Conservation (phyloP, 1,284 basidiomycete species). For the Naganishia albida region DNA sequence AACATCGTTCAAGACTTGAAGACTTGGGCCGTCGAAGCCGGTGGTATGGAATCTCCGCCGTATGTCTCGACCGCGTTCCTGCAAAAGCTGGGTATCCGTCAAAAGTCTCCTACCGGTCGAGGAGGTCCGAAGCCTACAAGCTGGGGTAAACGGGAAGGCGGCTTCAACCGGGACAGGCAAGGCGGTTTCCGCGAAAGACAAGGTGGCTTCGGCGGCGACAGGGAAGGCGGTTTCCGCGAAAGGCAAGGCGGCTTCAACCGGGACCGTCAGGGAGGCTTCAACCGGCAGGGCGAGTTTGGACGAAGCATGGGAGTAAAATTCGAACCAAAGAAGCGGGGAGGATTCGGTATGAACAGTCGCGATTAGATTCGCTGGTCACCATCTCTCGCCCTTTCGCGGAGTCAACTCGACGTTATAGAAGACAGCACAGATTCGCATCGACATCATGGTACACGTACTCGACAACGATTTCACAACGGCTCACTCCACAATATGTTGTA, state of each 20-base stretch:
- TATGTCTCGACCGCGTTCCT: slow-evolving; percentile 60
- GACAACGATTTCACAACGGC: slow-evolving; percentile 13
- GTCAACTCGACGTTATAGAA: slow-evolving; percentile 4
- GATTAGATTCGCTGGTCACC: not conserved
- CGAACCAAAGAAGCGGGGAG: slow-evolving; percentile 18
- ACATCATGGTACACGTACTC: slow-evolving; percentile 11
- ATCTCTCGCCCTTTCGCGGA: not conserved
- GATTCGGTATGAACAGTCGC: slow-evolving; percentile 15
- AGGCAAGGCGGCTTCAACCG: slow-evolving; percentile 10
- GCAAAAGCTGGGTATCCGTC: slow-evolving; percentile 48
- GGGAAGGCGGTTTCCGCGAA: slow-evolving; percentile 12
- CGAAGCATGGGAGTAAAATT: slow-evolving; percentile 14
- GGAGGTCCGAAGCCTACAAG: not conserved
- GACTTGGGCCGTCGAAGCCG: slow-evolving; percentile 64
- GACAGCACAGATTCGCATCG: slow-evolving; percentile 11
- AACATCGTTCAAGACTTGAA: slow-evolving; percentile 66
- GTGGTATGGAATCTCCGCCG: slow-evolving; percentile 60
- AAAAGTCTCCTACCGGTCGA: not conserved
- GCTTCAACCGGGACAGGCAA: slow-evolving; percentile 1
- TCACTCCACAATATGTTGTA: slow-evolving; percentile 10
- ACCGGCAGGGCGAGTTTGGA: slow-evolving; percentile 5
- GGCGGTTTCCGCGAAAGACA: slow-evolving; percentile 15
- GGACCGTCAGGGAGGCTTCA: slow-evolving; percentile 6
- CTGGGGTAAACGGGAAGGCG: not conserved
- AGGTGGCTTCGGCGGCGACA: slow-evolving; percentile 3